phyloP scores from a whole-genome alignment of 345 rosid species.

The Aquilaria malaccensis region DNA sequence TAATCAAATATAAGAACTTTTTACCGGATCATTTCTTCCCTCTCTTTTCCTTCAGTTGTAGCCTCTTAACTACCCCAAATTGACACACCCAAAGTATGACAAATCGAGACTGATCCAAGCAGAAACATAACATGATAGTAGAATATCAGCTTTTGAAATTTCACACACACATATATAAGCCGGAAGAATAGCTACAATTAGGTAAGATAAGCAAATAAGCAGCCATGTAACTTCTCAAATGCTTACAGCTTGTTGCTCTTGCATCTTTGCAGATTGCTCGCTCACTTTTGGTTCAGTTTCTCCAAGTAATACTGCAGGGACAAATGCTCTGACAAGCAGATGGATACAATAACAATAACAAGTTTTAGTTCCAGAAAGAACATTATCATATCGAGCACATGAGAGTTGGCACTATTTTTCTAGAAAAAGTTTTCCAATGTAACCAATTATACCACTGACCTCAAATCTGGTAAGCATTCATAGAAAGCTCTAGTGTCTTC shows the following conservation, averaged over 20 bases:
- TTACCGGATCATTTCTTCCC: too few relatives aligned
- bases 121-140: too few relatives aligned
- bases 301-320: slow-evolving; percentile 94
- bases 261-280: slow-evolving; percentile 66
- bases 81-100: too few relatives aligned
- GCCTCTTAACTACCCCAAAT: too few relatives aligned
- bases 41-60: too few relatives aligned
- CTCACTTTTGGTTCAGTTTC: slow-evolving; percentile 75
- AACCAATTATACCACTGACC: slow-evolving; percentile 42
- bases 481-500: slow-evolving; percentile 96
- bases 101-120: too few relatives aligned
- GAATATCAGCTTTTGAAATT: too few relatives aligned
- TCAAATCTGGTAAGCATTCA: slow-evolving; percentile 93
- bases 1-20: too few relatives aligned
- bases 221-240: too few relatives aligned
- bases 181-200: too few relatives aligned
- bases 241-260: slow-evolving; percentile 68
- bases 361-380: not conserved
- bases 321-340: slow-evolving; percentile 77
- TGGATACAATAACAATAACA: slow-evolving; percentile 8
- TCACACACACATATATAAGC: too few relatives aligned
- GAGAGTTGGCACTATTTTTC: not conserved
- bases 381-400: not conserved
- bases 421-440: slow-evolving; percentile 9
- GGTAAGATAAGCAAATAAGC: too few relatives aligned